Conservation (phyloP, 73 alveolate genomes). For the Durusdinium trenchii region DNA sequence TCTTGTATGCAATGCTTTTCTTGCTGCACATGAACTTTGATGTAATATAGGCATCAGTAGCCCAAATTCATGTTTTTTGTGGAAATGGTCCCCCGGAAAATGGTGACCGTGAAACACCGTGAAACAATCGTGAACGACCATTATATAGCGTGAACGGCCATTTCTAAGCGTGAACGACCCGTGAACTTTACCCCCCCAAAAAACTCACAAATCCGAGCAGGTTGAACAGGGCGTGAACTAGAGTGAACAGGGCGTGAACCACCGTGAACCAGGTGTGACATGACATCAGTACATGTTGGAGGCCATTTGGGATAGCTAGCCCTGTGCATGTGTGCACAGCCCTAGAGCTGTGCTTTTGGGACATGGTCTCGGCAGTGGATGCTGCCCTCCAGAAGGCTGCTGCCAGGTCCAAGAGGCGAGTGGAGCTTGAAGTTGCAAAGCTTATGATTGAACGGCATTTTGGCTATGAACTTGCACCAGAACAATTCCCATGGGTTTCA, state of each 20-base stretch:
- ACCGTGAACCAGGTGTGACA: background rate
- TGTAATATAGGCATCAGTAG: too few species aligned
- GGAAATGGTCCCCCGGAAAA: too few species aligned
- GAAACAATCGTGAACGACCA: constrained; percentile 19
- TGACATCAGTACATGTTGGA: background rate
- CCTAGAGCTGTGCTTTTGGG: background rate
- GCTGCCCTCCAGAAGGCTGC: constrained; percentile 17
- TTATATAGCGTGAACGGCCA: constrained; percentile 17
- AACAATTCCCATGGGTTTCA: background rate
- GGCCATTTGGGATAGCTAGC: background rate
- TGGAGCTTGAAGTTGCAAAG: background rate
- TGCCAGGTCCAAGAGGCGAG: constrained; percentile 9
- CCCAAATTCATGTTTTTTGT: too few species aligned
- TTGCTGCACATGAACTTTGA: too few species aligned
- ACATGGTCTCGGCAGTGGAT: background rate
- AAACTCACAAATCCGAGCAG: too few species aligned
- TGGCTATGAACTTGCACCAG: background rate
- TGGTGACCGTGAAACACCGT: constrained; percentile 37
- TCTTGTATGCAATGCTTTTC: too few species aligned
- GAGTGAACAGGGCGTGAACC: too few species aligned
- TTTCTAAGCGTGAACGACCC: constrained; percentile 32
- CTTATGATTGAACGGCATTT: background rate
- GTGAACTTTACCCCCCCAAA: background rate
- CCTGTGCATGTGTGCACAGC: too few species aligned
- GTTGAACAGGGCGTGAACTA: too few species aligned